Evolutionary conservation across 148 eudicot genomes (phyloP).

Genomic region (Rhododendron griersonianum): DNA sequence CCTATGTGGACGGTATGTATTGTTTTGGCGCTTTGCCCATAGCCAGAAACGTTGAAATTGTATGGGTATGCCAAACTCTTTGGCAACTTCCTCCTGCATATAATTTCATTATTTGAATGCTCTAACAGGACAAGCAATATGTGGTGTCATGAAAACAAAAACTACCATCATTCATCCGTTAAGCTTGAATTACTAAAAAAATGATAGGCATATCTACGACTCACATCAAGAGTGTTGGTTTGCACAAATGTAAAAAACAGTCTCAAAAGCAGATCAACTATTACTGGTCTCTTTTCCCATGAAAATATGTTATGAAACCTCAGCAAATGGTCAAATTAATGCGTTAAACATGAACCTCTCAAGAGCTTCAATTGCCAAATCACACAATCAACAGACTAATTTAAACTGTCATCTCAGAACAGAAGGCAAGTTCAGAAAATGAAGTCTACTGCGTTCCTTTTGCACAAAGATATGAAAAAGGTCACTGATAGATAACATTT

Average conservation of each 20-base stretch:
- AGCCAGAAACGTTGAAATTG: conserved; percentile 85
- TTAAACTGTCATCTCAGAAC: background rate
- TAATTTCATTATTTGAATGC: background rate
- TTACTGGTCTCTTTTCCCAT: background rate
- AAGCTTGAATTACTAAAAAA: background rate
- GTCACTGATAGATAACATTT: background rate
- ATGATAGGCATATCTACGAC: background rate
- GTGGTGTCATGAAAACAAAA: background rate
- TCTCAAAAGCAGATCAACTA: background rate
- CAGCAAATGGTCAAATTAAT: background rate
- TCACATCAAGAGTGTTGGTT: background rate
- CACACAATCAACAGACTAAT: background rate
- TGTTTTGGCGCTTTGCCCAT: conserved; percentile 91
- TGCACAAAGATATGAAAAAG: background rate
- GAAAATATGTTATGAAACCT: background rate
- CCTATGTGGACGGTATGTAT: conserved; percentile 83
- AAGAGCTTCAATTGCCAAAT: background rate
- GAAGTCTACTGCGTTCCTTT: background rate
- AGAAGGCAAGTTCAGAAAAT: background rate
- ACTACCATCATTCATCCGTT: background rate
- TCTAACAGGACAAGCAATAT: background rate
- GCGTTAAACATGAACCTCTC: background rate
- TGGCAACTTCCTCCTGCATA: conserved; percentile 78
- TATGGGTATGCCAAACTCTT: conserved; percentile 82
- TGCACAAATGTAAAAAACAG: background rate